A percentile compares a stretch with the other conserved stretches of the same genome.
These are phyloP conservation scores for Umbilicus rupestris DNA, from an alignment of 164 flowering plant genomes.

Conservation along the genomic window DNA sequence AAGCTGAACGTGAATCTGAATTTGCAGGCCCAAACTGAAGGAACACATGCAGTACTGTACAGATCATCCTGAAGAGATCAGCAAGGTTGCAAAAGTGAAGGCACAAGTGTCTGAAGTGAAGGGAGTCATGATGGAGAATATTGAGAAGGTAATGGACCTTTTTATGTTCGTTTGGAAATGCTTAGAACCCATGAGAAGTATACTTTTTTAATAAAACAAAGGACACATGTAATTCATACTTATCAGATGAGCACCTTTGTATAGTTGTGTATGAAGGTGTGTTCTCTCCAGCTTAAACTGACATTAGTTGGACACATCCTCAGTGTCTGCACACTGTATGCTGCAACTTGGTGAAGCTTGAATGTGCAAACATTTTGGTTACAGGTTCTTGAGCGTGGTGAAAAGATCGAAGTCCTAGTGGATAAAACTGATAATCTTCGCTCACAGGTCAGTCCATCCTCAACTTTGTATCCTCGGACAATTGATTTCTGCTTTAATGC, in stretches of 20 bases:
- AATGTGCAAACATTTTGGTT: background rate
- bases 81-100: conserved; percentile 36
- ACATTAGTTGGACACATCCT: background rate
- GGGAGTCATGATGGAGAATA: conserved; percentile 41
- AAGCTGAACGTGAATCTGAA: background rate
- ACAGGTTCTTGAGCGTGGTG: conserved; percentile 32
- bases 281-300: too few relatives aligned
- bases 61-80: conserved; percentile 36
- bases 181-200: background rate
- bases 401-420: conserved; percentile 29
- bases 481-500: background rate
- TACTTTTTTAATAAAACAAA: background rate
- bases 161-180: background rate
- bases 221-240: background rate
- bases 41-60: conserved; percentile 36
- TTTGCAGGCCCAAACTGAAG: conserved; percentile 27
- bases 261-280: too few relatives aligned
- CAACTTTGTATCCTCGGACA: background rate
- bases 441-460: conserved; percentile 18
- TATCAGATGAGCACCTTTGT: too few relatives aligned
- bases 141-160: conserved; percentile 25
- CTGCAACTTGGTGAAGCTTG: background rate
- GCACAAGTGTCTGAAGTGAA: conserved; percentile 37
- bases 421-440: conserved; percentile 33
- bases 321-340: background rate